Evolutionary conservation across 2,329 filamentous ascomycete species (phyloP).

Genomic region (Alternaria postmessia): DNA sequence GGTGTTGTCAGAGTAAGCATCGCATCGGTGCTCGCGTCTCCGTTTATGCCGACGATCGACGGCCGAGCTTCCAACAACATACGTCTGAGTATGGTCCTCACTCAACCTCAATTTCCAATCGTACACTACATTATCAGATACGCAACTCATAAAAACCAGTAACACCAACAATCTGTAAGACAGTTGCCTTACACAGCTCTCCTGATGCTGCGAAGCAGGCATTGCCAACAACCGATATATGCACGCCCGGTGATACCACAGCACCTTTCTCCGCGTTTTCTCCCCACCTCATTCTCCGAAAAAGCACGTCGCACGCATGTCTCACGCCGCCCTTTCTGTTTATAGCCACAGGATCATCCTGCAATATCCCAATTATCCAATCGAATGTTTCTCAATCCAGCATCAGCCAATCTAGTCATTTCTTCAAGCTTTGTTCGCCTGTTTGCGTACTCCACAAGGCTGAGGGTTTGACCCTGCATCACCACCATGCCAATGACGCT

Average conservation of each 20-base stretch:
- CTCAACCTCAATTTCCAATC: background rate
- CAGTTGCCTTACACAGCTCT: background rate
- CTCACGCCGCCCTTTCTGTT: conserved; percentile 8
- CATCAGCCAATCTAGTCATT: conserved; percentile 2
- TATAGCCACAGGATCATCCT: background rate
- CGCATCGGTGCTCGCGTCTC: conserved; percentile 8
- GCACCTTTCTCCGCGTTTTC: conserved; percentile 23
- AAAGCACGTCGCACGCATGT: conserved; percentile 3
- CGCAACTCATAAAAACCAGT: background rate
- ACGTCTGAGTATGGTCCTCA: background rate
- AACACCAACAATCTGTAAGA: fast-evolving
- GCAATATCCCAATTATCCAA: background rate
- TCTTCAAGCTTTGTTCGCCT: conserved; percentile 1
- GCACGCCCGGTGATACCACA: conserved; percentile 8
- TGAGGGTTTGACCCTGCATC: conserved; percentile 22
- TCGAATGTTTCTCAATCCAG: background rate
- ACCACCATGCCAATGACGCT: conserved; percentile 16
- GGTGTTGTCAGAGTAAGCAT: conserved; percentile 8
- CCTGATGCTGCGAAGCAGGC: background rate
- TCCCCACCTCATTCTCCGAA: conserved; percentile 33
- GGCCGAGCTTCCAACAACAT: conserved; percentile 3
- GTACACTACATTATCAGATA: background rate
- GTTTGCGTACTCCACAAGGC: conserved; percentile 10
- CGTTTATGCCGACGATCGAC: conserved; percentile 16
- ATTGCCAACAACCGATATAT: conserved; percentile 7